Evolutionary conservation across 2,329 filamentous ascomycete genomes (phyloP).

Genomic region (Chaetomium strumarium): DNA sequence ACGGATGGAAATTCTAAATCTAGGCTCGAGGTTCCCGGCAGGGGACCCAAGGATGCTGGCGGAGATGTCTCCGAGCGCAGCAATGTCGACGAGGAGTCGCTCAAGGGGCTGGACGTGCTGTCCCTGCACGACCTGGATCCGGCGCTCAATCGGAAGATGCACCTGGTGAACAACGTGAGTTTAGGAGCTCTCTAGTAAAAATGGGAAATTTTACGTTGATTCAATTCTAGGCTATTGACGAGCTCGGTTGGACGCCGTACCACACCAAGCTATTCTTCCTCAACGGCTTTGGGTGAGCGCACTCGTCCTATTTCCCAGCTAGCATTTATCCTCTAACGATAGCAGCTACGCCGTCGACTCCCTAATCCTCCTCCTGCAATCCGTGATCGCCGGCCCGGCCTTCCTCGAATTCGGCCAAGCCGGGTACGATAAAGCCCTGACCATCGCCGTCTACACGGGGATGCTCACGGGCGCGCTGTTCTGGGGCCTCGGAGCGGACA

Average conservation of each 20-base stretch:
- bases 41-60: not conserved
- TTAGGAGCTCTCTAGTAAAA: no score
- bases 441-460: conserved; percentile 62
- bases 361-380: conserved; percentile 50
- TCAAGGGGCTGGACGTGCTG: conserved; percentile 36
- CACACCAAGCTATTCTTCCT: conserved; percentile 56
- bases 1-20: not conserved
- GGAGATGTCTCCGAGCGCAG: conserved; percentile 1
- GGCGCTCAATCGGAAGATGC: conserved; percentile 50
- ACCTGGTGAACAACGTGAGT: conserved; percentile 48
- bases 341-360: conserved; percentile 42
- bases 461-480: conserved; percentile 66
- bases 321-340: not conserved
- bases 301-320: no score
- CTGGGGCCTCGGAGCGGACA: conserved; percentile 74
- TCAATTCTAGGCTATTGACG: conserved; percentile 42
- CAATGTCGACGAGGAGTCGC: not conserved
- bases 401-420: conserved; percentile 52
- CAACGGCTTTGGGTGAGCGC: conserved; percentile 51
- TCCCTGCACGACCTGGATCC: conserved; percentile 46
- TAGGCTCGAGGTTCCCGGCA: not conserved
- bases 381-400: conserved; percentile 54
- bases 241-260: conserved; percentile 56
- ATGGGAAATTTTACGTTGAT: not conserved
- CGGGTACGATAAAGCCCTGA: conserved; percentile 52